Conservation (phyloP, 345 rosid genomes). For the Salix viminalis region DNA sequence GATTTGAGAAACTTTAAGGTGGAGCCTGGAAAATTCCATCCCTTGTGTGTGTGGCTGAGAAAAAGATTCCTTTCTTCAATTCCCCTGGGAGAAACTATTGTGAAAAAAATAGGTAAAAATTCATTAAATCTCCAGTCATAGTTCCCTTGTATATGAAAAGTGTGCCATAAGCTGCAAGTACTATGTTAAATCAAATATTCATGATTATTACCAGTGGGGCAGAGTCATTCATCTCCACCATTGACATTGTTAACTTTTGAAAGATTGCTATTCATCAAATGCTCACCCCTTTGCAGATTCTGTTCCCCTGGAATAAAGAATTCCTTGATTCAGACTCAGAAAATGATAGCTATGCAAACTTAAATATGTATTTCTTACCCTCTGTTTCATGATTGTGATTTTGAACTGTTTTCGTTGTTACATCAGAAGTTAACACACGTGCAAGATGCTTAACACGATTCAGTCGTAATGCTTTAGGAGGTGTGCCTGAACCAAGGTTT, state of each 20-base stretch:
- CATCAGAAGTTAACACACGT: conserved; percentile 37
- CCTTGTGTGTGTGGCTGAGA: conserved; percentile 6
- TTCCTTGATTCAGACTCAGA: background rate
- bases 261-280: background rate
- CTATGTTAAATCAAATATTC: background rate
- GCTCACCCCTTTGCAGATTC: background rate
- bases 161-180: conserved; percentile 5
- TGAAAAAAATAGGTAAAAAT: background rate
- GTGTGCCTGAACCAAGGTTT: conserved; percentile 41
- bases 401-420: conserved; percentile 24
- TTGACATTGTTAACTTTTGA: background rate
- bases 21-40: conserved; percentile 9
- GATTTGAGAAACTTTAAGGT: background rate
- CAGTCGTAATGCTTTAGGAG: conserved; percentile 54
- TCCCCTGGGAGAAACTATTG: background rate
- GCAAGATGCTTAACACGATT: conserved; percentile 70
- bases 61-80: background rate
- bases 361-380: conserved; percentile 31
- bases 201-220: background rate
- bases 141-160: background rate
- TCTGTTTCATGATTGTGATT: conserved; percentile 25
- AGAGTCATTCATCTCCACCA: background rate
- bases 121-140: background rate
- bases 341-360: background rate
- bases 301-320: conserved; percentile 10